These are phyloP conservation scores for Linum trigynum DNA, from an alignment of 345 rosid genomes.

Conservation along the genomic window DNA sequence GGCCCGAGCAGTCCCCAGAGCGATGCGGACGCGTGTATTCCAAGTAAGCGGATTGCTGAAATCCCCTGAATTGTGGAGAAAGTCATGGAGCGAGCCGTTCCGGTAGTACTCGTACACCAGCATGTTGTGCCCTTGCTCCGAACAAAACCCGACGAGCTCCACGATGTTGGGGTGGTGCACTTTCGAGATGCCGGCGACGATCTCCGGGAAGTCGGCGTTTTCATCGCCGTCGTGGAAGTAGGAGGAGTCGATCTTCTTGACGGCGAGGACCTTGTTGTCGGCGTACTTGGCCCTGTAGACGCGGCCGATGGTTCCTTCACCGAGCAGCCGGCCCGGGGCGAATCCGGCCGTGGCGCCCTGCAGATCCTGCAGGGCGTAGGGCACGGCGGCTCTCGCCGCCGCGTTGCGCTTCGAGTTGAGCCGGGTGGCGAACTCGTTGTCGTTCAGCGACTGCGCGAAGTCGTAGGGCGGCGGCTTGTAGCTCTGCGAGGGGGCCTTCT, in stretches of 20 bases:
- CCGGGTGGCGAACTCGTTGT: conserved; percentile 43
- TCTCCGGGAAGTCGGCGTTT: conserved; percentile 44
- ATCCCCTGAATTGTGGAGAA: conserved; percentile 81
- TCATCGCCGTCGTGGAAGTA: conserved; percentile 32
- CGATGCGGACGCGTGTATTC: conserved; percentile 88
- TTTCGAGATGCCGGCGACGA: conserved; percentile 54
- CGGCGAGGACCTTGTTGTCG: conserved; percentile 70
- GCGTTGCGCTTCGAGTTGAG: conserved; percentile 47
- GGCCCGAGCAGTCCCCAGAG: conserved; percentile 82
- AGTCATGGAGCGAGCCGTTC: conserved; percentile 85
- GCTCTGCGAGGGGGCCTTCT: conserved; percentile 47
- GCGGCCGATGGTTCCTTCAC: conserved; percentile 78
- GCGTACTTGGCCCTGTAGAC: conserved; percentile 69
- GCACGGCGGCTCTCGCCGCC: conserved; percentile 29
- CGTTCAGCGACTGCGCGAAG: conserved; percentile 38
- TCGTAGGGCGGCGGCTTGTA: conserved; percentile 41
- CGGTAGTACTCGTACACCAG: conserved; percentile 60
- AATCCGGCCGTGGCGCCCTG: conserved; percentile 58
- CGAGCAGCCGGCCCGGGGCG: conserved; percentile 54
- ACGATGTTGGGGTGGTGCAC: conserved; percentile 77
- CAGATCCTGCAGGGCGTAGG: conserved; percentile 49
- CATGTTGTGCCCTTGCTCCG: conserved; percentile 72
- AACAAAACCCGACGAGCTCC: conserved; percentile 71
- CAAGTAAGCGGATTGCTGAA: conserved; percentile 91
- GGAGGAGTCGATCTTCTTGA: conserved; percentile 79